phyloP scores from a whole-genome alignment of 306 rosid genomes.

The Leucaena leucocephala region DNA sequence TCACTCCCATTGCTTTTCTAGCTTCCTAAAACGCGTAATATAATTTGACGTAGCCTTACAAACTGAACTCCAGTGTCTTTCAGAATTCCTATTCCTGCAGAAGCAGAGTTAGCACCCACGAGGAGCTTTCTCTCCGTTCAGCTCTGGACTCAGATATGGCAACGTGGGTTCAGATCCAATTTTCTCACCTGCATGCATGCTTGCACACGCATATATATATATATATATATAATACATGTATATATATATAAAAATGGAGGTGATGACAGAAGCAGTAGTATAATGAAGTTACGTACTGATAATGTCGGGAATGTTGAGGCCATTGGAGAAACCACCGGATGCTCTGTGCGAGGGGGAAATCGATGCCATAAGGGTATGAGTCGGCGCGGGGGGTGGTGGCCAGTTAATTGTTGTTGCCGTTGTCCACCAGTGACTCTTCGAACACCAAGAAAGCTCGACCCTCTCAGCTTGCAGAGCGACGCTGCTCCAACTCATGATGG shows the following conservation, averaged over 20 bases:
- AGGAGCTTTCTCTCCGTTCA: constrained; percentile 58
- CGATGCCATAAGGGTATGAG: constrained; percentile 74
- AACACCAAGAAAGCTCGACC: constrained; percentile 79
- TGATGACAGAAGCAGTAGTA: neutral
- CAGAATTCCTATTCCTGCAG: constrained; percentile 93
- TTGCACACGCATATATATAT: too few species aligned
- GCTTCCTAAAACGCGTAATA: too few species aligned
- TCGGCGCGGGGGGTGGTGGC: constrained; percentile 92
- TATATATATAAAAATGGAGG: too few species aligned
- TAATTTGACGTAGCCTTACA: constrained; percentile 41
- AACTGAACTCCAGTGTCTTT: constrained; percentile 92
- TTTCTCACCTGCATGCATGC: constrained; percentile 60
- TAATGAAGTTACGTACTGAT: constrained; percentile 36
- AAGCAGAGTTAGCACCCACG: constrained; percentile 86
- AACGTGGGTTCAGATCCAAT: constrained; percentile 72
- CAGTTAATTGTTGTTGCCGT: constrained; percentile 83
- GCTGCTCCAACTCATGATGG: neutral
- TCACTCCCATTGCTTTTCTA: too few species aligned
- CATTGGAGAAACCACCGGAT: constrained; percentile 71
- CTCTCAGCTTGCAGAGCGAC: constrained; percentile 35
- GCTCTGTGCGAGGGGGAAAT: constrained; percentile 48
- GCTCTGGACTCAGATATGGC: constrained; percentile 79
- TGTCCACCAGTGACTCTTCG: constrained; percentile 90
- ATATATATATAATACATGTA: too few species aligned
- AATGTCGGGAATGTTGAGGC: constrained; percentile 64